Conservation (phyloP, 306 rosid genomes). For the Gleditsia sinensis region DNA sequence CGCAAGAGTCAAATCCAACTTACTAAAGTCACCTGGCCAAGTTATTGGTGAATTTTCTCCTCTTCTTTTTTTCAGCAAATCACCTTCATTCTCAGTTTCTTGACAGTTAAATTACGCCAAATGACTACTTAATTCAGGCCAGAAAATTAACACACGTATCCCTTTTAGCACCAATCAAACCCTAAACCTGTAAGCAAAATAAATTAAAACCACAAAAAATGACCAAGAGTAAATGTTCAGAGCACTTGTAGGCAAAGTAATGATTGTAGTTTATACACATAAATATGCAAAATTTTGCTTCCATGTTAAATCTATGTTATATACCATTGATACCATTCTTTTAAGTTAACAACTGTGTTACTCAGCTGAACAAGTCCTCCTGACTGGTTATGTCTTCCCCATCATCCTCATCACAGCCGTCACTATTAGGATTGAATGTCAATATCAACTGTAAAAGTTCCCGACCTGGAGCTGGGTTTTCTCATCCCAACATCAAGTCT, state of each 20-base stretch:
- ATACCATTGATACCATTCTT: constrained; percentile 47
- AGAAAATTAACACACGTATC: no score
- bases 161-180: constrained; percentile 12
- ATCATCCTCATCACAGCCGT: constrained; percentile 53
- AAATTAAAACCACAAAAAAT: constrained; percentile 19
- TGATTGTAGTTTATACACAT: constrained; percentile 17
- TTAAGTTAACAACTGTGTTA: background rate
- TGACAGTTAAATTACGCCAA: no score
- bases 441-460: constrained; percentile 57
- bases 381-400: constrained; percentile 50
- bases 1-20: no score
- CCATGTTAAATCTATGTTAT: constrained; percentile 35
- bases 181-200: constrained; percentile 12
- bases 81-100: no score
- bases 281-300: constrained; percentile 30
- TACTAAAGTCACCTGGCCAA: no score
- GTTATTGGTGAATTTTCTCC: no score
- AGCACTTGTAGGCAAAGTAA: constrained; percentile 14
- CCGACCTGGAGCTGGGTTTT: constrained; percentile 38
- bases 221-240: background rate
- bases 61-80: no score
- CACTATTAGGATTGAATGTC: constrained; percentile 52
- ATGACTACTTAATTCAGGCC: no score
- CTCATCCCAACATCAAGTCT: constrained; percentile 71
- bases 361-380: constrained; percentile 57